Evolutionary conservation across 352 stramenopile genomes (phyloP).

Genomic region (Thalassiosira hispida): DNA sequence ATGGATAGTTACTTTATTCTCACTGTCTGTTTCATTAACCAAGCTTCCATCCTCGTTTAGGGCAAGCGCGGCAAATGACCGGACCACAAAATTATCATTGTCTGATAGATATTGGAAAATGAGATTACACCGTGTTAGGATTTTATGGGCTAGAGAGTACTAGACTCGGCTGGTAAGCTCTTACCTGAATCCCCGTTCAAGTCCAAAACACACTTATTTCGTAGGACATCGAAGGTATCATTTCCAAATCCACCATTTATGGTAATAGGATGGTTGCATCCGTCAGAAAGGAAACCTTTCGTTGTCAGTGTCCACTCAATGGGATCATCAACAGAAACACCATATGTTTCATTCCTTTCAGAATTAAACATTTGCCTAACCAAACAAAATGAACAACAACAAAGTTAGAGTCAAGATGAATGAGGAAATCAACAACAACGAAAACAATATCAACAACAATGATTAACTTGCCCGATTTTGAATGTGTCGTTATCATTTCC

Average conservation of each 20-base stretch:
- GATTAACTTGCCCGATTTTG: no score
- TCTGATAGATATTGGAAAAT: no score
- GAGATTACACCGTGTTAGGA: not conserved
- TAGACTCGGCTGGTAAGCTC: slow-evolving; percentile 11
- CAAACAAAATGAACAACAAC: no score
- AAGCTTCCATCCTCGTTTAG: no score
- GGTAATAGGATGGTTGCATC: slow-evolving; percentile 37
- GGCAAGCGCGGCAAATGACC: no score
- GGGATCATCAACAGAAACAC: slow-evolving; percentile 38
- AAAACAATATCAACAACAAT: no score
- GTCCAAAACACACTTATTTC: slow-evolving; percentile 56
- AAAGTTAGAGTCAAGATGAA: no score
- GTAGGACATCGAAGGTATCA: slow-evolving; percentile 51
- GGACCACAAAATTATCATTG: no score
- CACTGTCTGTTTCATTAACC: no score
- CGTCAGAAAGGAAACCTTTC: slow-evolving; percentile 55
- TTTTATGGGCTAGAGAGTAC: not conserved
- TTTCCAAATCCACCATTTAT: slow-evolving; percentile 46
- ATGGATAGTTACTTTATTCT: no score
- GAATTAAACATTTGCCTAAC: slow-evolving; percentile 51
- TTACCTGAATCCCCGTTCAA: slow-evolving; percentile 56
- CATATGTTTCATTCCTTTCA: slow-evolving; percentile 26
- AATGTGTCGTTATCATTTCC: no score
- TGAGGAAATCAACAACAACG: no score
- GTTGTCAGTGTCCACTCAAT: slow-evolving; percentile 55